A percentile compares a stretch with the other conserved stretches of the same genome.
Evolutionary conservation across 805 yeast species (phyloP).

Genomic region (Lachancea lanzarotensis): DNA sequence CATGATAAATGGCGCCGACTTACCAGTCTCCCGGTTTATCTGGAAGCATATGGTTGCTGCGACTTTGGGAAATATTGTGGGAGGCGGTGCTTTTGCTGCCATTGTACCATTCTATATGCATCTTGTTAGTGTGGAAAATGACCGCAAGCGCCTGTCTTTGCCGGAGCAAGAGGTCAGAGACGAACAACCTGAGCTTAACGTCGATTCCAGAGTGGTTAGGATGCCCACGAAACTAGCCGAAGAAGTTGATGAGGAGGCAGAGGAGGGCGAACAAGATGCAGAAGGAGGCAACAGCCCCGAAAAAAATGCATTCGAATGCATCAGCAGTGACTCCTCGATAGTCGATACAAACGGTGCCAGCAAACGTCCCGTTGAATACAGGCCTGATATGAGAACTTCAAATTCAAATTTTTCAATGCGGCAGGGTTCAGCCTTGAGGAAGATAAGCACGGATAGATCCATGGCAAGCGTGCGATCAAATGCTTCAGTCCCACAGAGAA

Average conservation of each 20-base stretch:
- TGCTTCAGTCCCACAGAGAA: constrained; percentile 19
- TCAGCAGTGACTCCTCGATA: constrained; percentile 2
- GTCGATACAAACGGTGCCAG: background rate
- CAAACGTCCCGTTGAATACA: constrained; percentile 2
- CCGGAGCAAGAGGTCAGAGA: constrained; percentile 68
- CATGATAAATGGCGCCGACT: constrained; percentile 56
- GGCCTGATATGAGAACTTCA: background rate
- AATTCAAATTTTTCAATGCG: background rate
- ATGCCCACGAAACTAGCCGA: constrained; percentile 23
- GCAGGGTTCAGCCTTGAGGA: constrained; percentile 1
- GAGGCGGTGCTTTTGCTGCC: constrained; percentile 65
- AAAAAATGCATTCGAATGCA: background rate
- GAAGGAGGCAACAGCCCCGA: constrained; percentile 1
- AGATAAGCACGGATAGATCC: background rate
- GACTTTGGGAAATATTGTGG: constrained; percentile 67
- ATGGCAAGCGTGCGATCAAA: background rate
- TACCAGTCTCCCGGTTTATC: constrained; percentile 55
- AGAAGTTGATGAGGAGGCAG: constrained; percentile 11
- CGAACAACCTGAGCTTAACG: constrained; percentile 71
- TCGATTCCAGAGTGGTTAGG: constrained; percentile 74
- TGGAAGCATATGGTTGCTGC: constrained; percentile 74
- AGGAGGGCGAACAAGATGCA: background rate
- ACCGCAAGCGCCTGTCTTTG: constrained; percentile 51
- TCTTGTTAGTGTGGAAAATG: constrained; percentile 63
- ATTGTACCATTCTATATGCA: constrained; percentile 70